Base-by-base conservation (phyloP, 2,329 filamentous ascomycete species). In the Dactylellina cionopaga region DNA sequence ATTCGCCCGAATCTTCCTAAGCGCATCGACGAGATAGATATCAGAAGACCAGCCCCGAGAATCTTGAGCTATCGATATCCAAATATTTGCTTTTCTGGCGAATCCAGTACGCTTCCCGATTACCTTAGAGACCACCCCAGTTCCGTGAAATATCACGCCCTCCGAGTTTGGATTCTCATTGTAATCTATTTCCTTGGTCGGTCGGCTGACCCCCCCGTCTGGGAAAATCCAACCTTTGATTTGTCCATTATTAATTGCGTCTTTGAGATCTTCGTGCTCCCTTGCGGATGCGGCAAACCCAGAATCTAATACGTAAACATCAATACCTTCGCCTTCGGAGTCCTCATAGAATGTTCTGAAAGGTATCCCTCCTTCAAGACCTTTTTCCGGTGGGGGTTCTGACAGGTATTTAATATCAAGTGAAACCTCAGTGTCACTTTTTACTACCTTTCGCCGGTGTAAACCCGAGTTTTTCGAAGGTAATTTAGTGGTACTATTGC, bases 241-340 rank as follows among this genome's bases (percentile, higher is more conserved):
- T 25, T 49, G 65, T 7, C 19, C 15, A 0, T 31, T 27, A 7
- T 33, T n/a, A 17, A 37, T 11, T 1, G 49, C 37, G 3, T 35
- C 22, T 5, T 19, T 37, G 19, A 70, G 55, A 19, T 58, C 55
- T 7, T 41, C 10, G 22, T 60, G 56, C 2, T 43, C 1, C 7
- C 13, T 10, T 4, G 65, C 56, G 0, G 17, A 5, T 5, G 25
- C 2, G 10, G 33, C 46, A 5, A 70, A 44, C 2, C 65, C 65
- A 2, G 37, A 44, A 15, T 70, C 65, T n/a, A 70, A 13, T n/a
- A 70, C 29, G 35, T 62, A 70, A 7, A 70, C 25, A 35, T 70
- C 55, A 5, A 70, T 22, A 9, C 55, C 64, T 17, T 46, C 11
- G 1, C 65, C 65, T 35, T 70, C 33, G 0, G 39, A n/a, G 4